A percentile compares a stretch with the other conserved stretches of the same genome.
phyloP scores from a whole-genome alignment of 2,329 filamentous ascomycete species.

The Sphaerulina musiva region DNA sequence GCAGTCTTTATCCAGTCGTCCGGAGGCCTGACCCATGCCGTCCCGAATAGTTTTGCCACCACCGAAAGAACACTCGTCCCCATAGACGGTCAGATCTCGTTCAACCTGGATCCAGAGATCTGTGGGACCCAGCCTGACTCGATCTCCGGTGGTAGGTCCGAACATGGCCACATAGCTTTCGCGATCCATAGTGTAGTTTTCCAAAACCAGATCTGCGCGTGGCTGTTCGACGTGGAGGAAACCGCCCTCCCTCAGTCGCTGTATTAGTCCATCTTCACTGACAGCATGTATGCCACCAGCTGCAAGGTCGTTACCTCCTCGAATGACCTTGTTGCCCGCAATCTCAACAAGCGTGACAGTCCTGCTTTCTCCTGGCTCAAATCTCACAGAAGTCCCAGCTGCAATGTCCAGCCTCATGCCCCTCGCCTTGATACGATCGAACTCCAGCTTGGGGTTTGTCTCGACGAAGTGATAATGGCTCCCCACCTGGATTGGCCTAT shows the following conservation, averaged over 20 bases:
- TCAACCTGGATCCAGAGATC: slow-evolving; percentile 89
- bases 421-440: slow-evolving; percentile 75
- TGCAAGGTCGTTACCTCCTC: slow-evolving; percentile 76
- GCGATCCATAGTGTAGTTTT: slow-evolving; percentile 65
- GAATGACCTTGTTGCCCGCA: slow-evolving; percentile 69
- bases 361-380: slow-evolving; percentile 88
- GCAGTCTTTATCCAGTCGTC: slow-evolving; percentile 62
- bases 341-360: slow-evolving; percentile 88
- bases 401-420: slow-evolving; percentile 84
- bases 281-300: slow-evolving; percentile 58
- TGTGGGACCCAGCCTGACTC: slow-evolving; percentile 73
- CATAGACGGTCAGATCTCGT: slow-evolving; percentile 74
- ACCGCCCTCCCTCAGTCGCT: slow-evolving; percentile 61
- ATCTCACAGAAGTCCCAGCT: slow-evolving; percentile 84
- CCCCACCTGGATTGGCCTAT: slow-evolving; percentile 82
- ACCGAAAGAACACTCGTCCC: slow-evolving; percentile 92
- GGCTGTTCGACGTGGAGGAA: slow-evolving; percentile 73
- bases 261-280: slow-evolving; percentile 58
- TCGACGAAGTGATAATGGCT: slow-evolving; percentile 97
- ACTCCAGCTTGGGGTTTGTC: slow-evolving; percentile 81
- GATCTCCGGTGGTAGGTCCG: slow-evolving; percentile 81
- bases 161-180: slow-evolving; percentile 82
- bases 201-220: slow-evolving; percentile 47
- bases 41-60: slow-evolving; percentile 90
- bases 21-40: slow-evolving; percentile 90